These are phyloP conservation scores for Dendrobium officinale DNA, from an alignment of 106 monocot genomes.

Conservation along the genomic window DNA sequence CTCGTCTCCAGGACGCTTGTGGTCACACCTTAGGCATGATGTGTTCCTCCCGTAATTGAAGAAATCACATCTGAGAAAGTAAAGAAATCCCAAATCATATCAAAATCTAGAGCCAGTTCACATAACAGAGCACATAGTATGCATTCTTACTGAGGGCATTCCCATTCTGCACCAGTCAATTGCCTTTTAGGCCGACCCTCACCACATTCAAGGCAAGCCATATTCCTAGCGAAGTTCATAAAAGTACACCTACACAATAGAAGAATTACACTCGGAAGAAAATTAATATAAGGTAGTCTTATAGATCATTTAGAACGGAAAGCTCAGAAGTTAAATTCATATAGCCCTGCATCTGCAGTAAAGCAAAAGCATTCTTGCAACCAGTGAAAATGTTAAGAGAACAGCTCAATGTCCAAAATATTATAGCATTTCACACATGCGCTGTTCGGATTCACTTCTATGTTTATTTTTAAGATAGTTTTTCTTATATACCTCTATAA, in stretches of 20 bases:
- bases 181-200: slow-evolving; percentile 62
- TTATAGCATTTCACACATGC: neutral
- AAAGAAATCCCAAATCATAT: neutral
- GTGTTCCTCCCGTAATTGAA: slow-evolving; percentile 84
- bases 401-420: too few species aligned
- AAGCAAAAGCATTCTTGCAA: too few species aligned
- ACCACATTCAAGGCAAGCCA: slow-evolving; percentile 75
- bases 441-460: neutral
- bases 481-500: too few species aligned
- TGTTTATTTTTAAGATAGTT: too few species aligned
- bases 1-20: slow-evolving; percentile 55
- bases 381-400: too few species aligned
- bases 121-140: neutral
- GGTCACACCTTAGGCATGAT: slow-evolving; percentile 87
- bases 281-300: too few species aligned
- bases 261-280: neutral
- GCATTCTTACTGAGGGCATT: slow-evolving; percentile 85
- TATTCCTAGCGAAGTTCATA: slow-evolving; percentile 86
- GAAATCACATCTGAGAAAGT: slow-evolving; percentile 66
- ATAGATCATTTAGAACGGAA: too few species aligned
- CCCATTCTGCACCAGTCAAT: slow-evolving; percentile 91
- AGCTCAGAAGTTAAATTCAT: too few species aligned
- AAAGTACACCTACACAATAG: slow-evolving; percentile 76
- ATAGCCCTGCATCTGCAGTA: too few species aligned
- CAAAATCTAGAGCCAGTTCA: neutral